Conservation (phyloP, 2,329 filamentous ascomycete genomes). For the Fusarium albidum region DNA sequence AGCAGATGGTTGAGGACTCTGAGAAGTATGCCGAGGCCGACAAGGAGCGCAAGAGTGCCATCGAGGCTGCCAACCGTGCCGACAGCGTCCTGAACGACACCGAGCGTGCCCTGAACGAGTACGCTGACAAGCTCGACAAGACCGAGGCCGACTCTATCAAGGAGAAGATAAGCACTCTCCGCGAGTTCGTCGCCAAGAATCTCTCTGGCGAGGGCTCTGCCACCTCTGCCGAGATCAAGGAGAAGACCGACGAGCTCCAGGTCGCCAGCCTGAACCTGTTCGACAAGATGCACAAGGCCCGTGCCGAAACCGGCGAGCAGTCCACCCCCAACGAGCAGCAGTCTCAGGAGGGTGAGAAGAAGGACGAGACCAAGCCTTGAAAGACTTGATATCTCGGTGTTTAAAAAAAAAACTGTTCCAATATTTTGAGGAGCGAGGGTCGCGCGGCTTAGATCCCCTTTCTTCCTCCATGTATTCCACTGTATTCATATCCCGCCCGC, state of each 20-base stretch:
- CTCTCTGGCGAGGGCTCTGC: slow-evolving; percentile 88
- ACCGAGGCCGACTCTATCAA: slow-evolving; percentile 89
- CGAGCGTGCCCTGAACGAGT: slow-evolving; percentile 97
- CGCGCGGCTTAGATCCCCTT: slow-evolving; percentile 46
- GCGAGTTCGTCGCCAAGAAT: slow-evolving; percentile 92
- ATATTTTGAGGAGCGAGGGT: slow-evolving; percentile 44
- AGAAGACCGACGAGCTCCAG: slow-evolving; percentile 98
- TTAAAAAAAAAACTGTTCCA: slow-evolving; percentile 40
- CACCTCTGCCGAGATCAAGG: slow-evolving; percentile 93
- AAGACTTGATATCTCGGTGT: slow-evolving; percentile 35
- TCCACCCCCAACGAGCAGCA: slow-evolving; percentile 55
- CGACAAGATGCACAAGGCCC: slow-evolving; percentile 99
- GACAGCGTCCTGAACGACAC: slow-evolving; percentile 97
- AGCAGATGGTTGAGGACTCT: slow-evolving; percentile 97
- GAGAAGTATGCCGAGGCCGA: slow-evolving; percentile 95
- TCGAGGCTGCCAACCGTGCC: slow-evolving; percentile 96
- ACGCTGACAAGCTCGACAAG: slow-evolving; percentile 96
- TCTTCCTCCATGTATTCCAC: slow-evolving; percentile 52
- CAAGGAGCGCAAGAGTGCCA: slow-evolving; percentile 95
- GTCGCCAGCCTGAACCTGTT: slow-evolving; percentile 95
- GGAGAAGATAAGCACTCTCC: slow-evolving; percentile 88
- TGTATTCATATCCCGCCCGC: slow-evolving; percentile 63
- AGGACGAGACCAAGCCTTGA: slow-evolving; percentile 76
- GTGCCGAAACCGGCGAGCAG: slow-evolving; percentile 68
- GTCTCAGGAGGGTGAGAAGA: slow-evolving; percentile 76